These are phyloP conservation scores for Trichoderma harzianum DNA, from an alignment of 2,329 filamentous ascomycete genomes.

Conservation along the genomic window DNA sequence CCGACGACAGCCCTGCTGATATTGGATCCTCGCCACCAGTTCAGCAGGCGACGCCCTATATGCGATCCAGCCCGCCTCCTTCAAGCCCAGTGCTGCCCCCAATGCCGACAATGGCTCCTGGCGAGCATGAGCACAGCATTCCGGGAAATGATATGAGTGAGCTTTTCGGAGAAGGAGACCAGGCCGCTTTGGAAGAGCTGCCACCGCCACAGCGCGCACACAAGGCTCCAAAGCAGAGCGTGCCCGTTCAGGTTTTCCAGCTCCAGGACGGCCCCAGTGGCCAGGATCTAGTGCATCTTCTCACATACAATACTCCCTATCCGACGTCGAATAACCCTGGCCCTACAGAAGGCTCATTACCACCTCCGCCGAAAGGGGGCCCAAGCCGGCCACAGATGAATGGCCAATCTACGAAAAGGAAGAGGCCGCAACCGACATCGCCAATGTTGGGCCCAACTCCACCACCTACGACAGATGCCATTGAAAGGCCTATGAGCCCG, in stretches of 20 bases:
- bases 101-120: conserved; percentile 49
- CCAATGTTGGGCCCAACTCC: conserved; percentile 35
- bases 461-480: conserved; percentile 38
- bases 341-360: conserved; percentile 22
- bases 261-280: conserved; percentile 36
- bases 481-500: conserved; percentile 34
- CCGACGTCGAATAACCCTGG: conserved; percentile 21
- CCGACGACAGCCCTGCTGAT: conserved; percentile 69
- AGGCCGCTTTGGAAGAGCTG: conserved; percentile 34
- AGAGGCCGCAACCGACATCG: conserved; percentile 19
- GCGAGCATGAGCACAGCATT: conserved; percentile 77
- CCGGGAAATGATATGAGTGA: conserved; percentile 77
- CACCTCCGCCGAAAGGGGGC: conserved; percentile 27
- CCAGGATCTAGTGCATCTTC: conserved; percentile 36
- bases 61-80: conserved; percentile 59
- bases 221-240: conserved; percentile 35
- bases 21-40: conserved; percentile 90
- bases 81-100: conserved; percentile 77
- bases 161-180: conserved; percentile 60
- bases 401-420: conserved; percentile 23
- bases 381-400: conserved; percentile 17
- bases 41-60: conserved; percentile 57
- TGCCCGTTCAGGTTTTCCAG: conserved; percentile 44
- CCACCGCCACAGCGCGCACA: conserved; percentile 13
- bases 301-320: conserved; percentile 28